Evolutionary conservation across 1,139 yeast species (phyloP).

Genomic region (Scheffersomyces illinoinensis): DNA sequence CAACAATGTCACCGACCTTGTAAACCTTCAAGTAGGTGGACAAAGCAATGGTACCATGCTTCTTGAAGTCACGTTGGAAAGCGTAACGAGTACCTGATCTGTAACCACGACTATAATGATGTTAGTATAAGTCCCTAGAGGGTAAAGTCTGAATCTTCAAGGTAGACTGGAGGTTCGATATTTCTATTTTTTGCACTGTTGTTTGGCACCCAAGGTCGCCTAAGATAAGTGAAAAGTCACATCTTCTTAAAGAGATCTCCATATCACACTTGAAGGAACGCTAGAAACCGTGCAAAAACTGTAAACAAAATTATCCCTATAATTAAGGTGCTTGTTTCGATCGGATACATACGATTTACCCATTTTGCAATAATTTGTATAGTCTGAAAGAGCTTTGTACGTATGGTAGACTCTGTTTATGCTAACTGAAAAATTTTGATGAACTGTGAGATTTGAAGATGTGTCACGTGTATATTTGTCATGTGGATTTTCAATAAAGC

Average conservation of each 20-base stretch:
- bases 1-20: slow-evolving; percentile 98
- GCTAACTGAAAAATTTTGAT: slow-evolving; percentile 1
- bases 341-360: slow-evolving; percentile 2
- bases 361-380: slow-evolving; percentile 1
- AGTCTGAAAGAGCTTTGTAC: not conserved
- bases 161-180: not conserved
- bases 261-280: not conserved
- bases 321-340: not conserved
- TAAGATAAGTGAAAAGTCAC: not conserved
- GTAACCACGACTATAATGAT: slow-evolving; percentile 78
- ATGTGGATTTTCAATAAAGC: not conserved
- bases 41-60: slow-evolving; percentile 89
- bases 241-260: not conserved
- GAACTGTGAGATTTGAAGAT: not conserved
- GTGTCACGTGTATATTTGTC: not conserved
- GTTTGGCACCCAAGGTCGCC: not conserved
- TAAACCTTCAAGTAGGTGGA: slow-evolving; percentile 93
- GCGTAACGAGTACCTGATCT: slow-evolving; percentile 99
- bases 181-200: not conserved
- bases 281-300: not conserved
- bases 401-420: not conserved
- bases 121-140: slow-evolving; percentile 8
- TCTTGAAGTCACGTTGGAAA: slow-evolving; percentile 98
- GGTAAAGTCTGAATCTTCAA: not conserved
- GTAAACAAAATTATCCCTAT: not conserved